Conservation (phyloP, 1,139 yeast genomes). For the Taphrina deformans region DNA sequence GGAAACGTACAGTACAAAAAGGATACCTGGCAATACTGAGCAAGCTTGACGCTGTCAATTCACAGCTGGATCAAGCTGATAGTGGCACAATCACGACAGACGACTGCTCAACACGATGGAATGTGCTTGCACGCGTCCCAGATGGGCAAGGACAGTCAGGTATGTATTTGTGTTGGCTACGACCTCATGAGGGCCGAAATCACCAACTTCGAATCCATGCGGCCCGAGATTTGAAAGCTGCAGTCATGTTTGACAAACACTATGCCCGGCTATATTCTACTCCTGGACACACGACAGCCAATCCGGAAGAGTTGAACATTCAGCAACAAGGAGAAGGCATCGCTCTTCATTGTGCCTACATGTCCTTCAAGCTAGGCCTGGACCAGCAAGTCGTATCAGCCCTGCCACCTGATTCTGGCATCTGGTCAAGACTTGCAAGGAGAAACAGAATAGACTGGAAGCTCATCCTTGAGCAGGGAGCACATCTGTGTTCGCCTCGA, state of each 20-base stretch:
- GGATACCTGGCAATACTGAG: conserved; percentile 24
- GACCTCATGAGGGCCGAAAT: conserved; percentile 24
- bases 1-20: neutral
- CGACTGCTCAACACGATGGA: conserved; percentile 22
- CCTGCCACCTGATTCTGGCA: conserved; percentile 10
- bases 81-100: neutral
- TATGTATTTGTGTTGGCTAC: conserved; percentile 10
- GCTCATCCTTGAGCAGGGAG: neutral
- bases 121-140: neutral
- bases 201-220: conserved; percentile 28
- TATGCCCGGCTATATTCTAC: neutral
- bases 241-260: conserved; percentile 19
- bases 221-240: conserved; percentile 11
- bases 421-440: conserved; percentile 14
- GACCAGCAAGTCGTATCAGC: neutral
- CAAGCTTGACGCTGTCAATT: neutral
- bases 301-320: neutral
- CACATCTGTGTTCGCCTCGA: neutral
- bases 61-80: conserved; percentile 6
- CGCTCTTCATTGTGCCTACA: conserved; percentile 24
- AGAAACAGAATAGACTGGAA: conserved; percentile 1
- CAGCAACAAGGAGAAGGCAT: conserved; percentile 21
- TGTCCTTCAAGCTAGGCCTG: conserved; percentile 18
- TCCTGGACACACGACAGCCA: neutral
- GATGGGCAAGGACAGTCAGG: neutral